phyloP scores from a whole-genome alignment of 371 early-diverging fungal species.

The Blastocladiella emersonii region DNA sequence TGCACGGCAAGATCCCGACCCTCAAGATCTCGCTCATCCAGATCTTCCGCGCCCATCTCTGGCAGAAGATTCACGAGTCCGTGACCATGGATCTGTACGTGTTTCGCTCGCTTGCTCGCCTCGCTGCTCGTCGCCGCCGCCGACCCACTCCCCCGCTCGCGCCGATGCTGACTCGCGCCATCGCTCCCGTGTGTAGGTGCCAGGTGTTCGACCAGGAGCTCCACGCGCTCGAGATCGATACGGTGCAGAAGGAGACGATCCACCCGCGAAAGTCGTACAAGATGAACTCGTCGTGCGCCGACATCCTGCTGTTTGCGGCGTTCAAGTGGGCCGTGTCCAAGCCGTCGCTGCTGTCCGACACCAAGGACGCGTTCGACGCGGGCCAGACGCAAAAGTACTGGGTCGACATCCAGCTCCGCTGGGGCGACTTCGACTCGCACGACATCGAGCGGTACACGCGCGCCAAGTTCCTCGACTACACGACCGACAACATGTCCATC shows the following conservation, averaged over 20 bases:
- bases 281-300: slow-evolving; percentile 79
- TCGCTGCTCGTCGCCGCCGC: too few species aligned
- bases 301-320: slow-evolving; percentile 89
- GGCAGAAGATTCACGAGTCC: slow-evolving; percentile 98
- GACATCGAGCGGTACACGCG: slow-evolving; percentile 97
- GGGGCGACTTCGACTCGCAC: slow-evolving; percentile 98
- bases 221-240: slow-evolving; percentile 94
- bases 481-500: slow-evolving; percentile 93
- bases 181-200: slow-evolving; percentile 34
- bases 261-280: slow-evolving; percentile 98
- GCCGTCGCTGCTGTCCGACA: slow-evolving; percentile 81
- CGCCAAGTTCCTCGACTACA: slow-evolving; percentile 95
- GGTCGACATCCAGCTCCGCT: slow-evolving; percentile 95
- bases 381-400: slow-evolving; percentile 94
- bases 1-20: slow-evolving; percentile 99
- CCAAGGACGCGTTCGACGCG: slow-evolving; percentile 84
- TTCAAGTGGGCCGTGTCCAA: slow-evolving; percentile 96
- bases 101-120: slow-evolving; percentile 4
- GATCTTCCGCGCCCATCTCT: slow-evolving; percentile 98
- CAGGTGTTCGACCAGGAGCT: slow-evolving; percentile 96
- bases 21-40: slow-evolving; percentile 97
- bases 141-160: too few species aligned
- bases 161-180: not conserved
- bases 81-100: slow-evolving; percentile 63
- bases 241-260: slow-evolving; percentile 96